Base-by-base conservation (phyloP, 164 flowering plant genomes). In the Chimonanthus praecox region DNA sequence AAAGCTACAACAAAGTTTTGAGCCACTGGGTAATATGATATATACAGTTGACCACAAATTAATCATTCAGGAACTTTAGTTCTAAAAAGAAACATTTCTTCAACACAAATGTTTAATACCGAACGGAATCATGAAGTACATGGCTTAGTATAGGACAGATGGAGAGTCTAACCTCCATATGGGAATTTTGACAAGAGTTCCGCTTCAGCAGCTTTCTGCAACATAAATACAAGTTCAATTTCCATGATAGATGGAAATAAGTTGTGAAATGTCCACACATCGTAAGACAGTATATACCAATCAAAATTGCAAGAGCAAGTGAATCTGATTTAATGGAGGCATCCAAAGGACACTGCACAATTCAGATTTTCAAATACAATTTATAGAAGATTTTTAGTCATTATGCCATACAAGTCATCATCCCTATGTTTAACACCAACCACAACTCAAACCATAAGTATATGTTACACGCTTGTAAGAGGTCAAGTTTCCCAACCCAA, bases 121-220 rank as follows among this genome's bases (percentile, higher is more conserved):
- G 69, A 46, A 11, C 13, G 4, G 45, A 46, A 45, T 66, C 9
- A 66, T 5, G 47, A 66, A 11, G 9, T 66, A 33, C 33, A 33
- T 33, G 33, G 43, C 13, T 15, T 44, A 33, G 10, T 63, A 13
- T 63, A 63, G 11, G 43, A 66, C 10, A 43, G 21, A 66, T 43
- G 9, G 61, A 51, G 74, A 73, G 67, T 6, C 82, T 82, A 43
- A 91, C 99, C 98, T 80, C 87, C 90, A 83, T 95, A 95, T 62
- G 99, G 92, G 67, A 88, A 95, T 81, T 81, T 95, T 58, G 88
- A 87, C 60, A 91, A 65, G 67, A 92, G 78, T 84, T 95, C 98
- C 1, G 93, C 88, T 75, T 95, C 99, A 77, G 98, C 93, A 76
- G 98, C 98, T 84, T 85, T 87, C 99, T 95, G 85, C 78, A 83